Evolutionary conservation across 805 yeast genomes (phyloP).

Genomic region (Suhomyces sp.): DNA sequence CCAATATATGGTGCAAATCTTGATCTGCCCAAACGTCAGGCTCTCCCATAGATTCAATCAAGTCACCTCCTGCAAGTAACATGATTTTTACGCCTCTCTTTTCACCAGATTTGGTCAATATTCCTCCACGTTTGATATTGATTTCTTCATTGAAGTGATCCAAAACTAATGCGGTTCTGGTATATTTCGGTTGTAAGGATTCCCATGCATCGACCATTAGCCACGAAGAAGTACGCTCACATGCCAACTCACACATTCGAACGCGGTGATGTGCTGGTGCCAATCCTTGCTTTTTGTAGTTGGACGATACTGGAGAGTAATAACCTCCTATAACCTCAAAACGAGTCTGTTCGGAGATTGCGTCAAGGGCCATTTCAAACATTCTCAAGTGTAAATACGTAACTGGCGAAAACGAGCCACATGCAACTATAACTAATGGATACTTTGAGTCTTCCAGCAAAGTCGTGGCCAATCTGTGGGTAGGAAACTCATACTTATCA

Average conservation of each 20-base stretch:
- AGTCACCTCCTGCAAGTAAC: conserved; percentile 96
- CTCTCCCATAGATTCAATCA: conserved; percentile 99
- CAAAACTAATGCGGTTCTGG: conserved; percentile 90
- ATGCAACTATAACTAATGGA: conserved; percentile 93
- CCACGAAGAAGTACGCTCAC: conserved; percentile 96
- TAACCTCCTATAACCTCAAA: conserved; percentile 96
- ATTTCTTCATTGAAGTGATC: conserved; percentile 97
- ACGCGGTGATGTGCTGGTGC: conserved; percentile 90
- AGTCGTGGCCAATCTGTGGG: conserved; percentile 73
- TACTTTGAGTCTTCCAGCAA: conserved; percentile 71
- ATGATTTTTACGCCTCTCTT: conserved; percentile 86
- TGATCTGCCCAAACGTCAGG: conserved; percentile 98
- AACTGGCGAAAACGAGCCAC: conserved; percentile 95
- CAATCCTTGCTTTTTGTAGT: conserved; percentile 88
- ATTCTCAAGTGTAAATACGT: conserved; percentile 92
- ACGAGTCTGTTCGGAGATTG: conserved; percentile 84
- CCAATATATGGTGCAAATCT: conserved; percentile 91
- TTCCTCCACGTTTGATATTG: conserved; percentile 86
- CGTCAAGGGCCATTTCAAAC: conserved; percentile 98
- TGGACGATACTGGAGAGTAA: conserved; percentile 91
- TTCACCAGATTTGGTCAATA: conserved; percentile 54
- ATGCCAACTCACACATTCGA: conserved; percentile 96
- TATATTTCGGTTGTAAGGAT: conserved; percentile 83
- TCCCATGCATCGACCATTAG: conserved; percentile 99
- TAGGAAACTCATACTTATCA: conserved; percentile 75